These are phyloP conservation scores for Gracilaria gracilis DNA, from an alignment of 23 red algal genomes.

Conservation along the genomic window DNA sequence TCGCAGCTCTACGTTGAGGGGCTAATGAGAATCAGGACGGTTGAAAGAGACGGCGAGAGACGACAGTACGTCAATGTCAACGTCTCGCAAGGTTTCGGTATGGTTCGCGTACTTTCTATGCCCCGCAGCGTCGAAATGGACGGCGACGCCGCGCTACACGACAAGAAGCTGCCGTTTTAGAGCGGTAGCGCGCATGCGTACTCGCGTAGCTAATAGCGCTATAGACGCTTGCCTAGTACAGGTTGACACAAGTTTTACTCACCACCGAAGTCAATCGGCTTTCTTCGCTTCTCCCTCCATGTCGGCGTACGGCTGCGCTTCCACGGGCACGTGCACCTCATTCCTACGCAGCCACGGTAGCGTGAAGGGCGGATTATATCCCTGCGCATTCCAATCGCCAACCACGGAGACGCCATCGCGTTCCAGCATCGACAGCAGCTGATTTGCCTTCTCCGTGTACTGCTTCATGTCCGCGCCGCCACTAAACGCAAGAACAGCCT, in stretches of 20 bases:
- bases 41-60: conserved; percentile 30
- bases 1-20: conserved; percentile 62
- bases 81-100: conserved; percentile 10
- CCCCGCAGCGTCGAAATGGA: background rate
- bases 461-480: conserved; percentile 49
- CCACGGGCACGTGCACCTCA: conserved; percentile 88
- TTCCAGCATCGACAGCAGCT: conserved; percentile 47
- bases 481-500: conserved; percentile 69
- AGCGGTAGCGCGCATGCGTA: too few relatives aligned
- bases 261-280: background rate
- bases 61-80: conserved; percentile 34
- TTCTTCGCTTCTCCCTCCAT: background rate
- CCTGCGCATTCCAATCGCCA: conserved; percentile 72
- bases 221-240: too few relatives aligned
- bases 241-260: background rate
- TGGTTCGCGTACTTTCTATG: conserved; percentile 9
- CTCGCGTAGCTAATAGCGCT: too few relatives aligned
- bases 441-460: conserved; percentile 37
- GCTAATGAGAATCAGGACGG: conserved; percentile 23
- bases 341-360: conserved; percentile 85
- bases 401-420: conserved; percentile 57
- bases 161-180: background rate
- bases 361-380: conserved; percentile 96
- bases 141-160: background rate
- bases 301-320: conserved; percentile 17